These are phyloP conservation scores for Brettanomyces anomalus DNA, from an alignment of 805 yeast species.

Conservation along the genomic window DNA sequence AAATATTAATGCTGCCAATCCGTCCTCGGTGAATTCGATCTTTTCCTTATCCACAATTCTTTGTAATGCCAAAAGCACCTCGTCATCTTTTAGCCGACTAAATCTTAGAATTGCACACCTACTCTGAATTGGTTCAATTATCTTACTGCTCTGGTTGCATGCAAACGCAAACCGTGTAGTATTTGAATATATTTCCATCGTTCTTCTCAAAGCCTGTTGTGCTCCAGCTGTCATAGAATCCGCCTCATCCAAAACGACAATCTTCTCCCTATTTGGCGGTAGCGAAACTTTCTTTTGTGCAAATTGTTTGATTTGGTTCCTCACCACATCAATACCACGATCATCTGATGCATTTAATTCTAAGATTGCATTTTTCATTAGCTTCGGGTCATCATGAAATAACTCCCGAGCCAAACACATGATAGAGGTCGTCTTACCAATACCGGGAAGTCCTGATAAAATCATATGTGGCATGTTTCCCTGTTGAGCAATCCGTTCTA, in stretches of 20 bases:
- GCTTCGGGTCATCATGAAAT: constrained; percentile 44
- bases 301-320: constrained; percentile 89
- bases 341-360: constrained; percentile 96
- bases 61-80: constrained; percentile 67
- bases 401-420: constrained; percentile 83
- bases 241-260: constrained; percentile 89
- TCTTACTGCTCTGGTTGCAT: constrained; percentile 88
- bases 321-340: constrained; percentile 93
- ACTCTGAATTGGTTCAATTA: constrained; percentile 93
- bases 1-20: constrained; percentile 84
- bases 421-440: constrained; percentile 92
- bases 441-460: constrained; percentile 93
- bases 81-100: constrained; percentile 72
- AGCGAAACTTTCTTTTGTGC: constrained; percentile 88
- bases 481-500: constrained; percentile 76
- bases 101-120: constrained; percentile 93
- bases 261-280: constrained; percentile 87
- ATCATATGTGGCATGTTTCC: constrained; percentile 98
- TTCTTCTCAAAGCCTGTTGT: constrained; percentile 88
- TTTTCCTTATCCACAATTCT: constrained; percentile 63
- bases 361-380: constrained; percentile 62
- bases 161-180: constrained; percentile 98
- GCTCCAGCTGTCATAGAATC: constrained; percentile 98
- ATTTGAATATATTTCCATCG: constrained; percentile 91
- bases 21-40: constrained; percentile 78